Evolutionary conservation across 495 filamentous ascomycete species (phyloP).

Genomic region (Amorphotheca resinae): DNA sequence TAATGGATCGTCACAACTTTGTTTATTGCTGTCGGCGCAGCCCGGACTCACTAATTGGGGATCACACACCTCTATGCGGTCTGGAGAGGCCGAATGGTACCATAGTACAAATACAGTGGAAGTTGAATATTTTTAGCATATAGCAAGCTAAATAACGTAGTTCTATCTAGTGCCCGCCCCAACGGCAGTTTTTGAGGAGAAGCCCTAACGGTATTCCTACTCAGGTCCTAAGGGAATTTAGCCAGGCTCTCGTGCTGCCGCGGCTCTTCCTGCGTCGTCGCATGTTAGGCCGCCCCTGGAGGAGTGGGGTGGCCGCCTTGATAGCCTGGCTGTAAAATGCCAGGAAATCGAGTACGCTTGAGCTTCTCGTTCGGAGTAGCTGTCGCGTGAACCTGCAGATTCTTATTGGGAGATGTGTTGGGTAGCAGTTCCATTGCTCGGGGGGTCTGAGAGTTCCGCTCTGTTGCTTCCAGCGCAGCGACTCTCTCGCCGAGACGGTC

Average conservation of each 20-base stretch:
- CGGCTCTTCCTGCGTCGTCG: not conserved
- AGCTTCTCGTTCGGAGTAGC: not conserved
- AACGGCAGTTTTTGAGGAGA: too few relatives aligned
- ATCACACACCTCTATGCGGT: not conserved
- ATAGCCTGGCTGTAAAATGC: not conserved
- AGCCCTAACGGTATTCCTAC: not conserved
- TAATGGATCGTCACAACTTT: not conserved
- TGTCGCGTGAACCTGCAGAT: not conserved
- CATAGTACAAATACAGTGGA: not conserved
- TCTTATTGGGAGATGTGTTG: not conserved
- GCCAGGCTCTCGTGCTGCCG: not conserved
- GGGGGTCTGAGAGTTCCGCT: not conserved
- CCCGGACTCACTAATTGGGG: not conserved
- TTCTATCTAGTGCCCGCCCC: not conserved
- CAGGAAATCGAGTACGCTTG: not conserved
- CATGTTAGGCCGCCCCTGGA: not conserved
- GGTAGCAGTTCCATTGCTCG: not conserved
- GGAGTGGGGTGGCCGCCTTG: not conserved
- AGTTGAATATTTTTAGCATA: not conserved
- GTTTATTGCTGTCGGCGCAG: not conserved
- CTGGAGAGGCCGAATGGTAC: not conserved
- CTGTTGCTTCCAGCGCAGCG: conserved; percentile 1
- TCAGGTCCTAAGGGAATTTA: not conserved
- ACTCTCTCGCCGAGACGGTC: conserved; percentile 2
- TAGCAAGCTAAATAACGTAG: not conserved